phyloP scores from a whole-genome alignment of 768 basidiomycete species.

The Pulveroboletus frians region DNA sequence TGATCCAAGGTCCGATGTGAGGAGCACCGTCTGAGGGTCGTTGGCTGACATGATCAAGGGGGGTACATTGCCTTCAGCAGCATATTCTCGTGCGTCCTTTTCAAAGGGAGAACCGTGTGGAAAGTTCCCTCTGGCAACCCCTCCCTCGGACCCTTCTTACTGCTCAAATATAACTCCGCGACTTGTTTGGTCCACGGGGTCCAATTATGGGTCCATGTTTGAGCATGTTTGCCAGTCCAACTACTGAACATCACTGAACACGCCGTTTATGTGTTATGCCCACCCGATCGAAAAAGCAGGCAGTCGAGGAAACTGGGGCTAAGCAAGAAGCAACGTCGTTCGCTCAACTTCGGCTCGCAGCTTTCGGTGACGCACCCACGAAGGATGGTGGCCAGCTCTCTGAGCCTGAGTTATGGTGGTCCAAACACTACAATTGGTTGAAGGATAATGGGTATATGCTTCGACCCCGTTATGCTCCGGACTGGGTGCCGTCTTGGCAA shows the following conservation, averaged over 20 bases:
- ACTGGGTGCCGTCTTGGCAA: too few relatives aligned
- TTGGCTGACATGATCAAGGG: constrained; percentile 9
- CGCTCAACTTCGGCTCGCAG: not conserved
- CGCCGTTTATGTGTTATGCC: not conserved
- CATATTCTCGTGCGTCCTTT: not conserved
- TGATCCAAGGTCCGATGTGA: too few relatives aligned
- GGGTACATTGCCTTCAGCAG: not conserved
- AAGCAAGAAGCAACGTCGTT: not conserved
- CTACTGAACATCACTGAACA: too few relatives aligned
- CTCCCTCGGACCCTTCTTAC: not conserved
- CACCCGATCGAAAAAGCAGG: not conserved
- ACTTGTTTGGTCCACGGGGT: constrained; percentile 1
- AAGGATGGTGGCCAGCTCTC: not conserved
- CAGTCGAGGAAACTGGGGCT: not conserved
- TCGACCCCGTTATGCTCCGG: too few relatives aligned
- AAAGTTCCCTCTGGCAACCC: not conserved
- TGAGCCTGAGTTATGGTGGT: constrained; percentile 12
- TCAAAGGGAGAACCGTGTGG: not conserved
- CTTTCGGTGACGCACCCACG: not conserved
- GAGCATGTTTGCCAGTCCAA: not conserved
- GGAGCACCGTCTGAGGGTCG: not conserved
- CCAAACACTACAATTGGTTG: too few relatives aligned
- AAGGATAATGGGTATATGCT: too few relatives aligned
- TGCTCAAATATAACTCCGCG: too few relatives aligned
- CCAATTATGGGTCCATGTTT: constrained; percentile 4